phyloP scores from a whole-genome alignment of 2,329 filamentous ascomycete species.

The Cladophialophora psammophila region DNA sequence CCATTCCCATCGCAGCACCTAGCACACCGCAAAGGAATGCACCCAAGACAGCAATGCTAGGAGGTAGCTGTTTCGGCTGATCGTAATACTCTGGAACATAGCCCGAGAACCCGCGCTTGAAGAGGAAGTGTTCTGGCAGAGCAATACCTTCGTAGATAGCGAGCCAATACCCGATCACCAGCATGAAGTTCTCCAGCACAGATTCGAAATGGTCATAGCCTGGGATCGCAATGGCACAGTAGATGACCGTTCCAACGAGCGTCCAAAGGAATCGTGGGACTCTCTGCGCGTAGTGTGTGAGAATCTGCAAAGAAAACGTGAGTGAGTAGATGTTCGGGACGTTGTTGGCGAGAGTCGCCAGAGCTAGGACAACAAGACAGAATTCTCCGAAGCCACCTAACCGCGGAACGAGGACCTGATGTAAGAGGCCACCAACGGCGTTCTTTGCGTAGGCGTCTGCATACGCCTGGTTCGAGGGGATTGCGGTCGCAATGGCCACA shows the following conservation, averaged over 20 bases:
- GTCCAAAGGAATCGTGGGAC: slow-evolving; percentile 55
- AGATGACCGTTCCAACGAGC: slow-evolving; percentile 61
- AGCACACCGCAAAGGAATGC: slow-evolving; percentile 70
- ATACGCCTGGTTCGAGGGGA: slow-evolving; percentile 64
- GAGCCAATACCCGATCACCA: slow-evolving; percentile 65
- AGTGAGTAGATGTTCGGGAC: slow-evolving; percentile 77
- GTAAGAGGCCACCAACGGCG: slow-evolving; percentile 71
- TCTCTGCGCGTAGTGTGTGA: slow-evolving; percentile 61
- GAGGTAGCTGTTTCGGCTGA: slow-evolving; percentile 64
- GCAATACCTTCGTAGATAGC: slow-evolving; percentile 74
- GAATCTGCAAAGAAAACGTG: slow-evolving; percentile 70
- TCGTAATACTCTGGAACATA: slow-evolving; percentile 69
- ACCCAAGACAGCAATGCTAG: slow-evolving; percentile 67
- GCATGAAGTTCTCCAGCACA: slow-evolving; percentile 75
- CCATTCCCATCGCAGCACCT: slow-evolving; percentile 74
- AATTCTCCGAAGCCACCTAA: slow-evolving; percentile 75
- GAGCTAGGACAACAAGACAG: slow-evolving; percentile 70
- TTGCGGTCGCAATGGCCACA: slow-evolving; percentile 72
- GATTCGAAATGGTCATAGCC: slow-evolving; percentile 71
- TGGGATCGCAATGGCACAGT: slow-evolving; percentile 73
- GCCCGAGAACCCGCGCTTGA: slow-evolving; percentile 66
- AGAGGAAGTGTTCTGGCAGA: slow-evolving; percentile 72
- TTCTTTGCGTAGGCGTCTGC: slow-evolving; percentile 61
- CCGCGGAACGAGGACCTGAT: slow-evolving; percentile 67
- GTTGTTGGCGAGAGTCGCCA: slow-evolving; percentile 74